Percentiles rank a stretch among this genome's conserved stretches.
Evolutionary conservation across 106 monocot genomes (phyloP).

Genomic region (Cymbidium sinense): DNA sequence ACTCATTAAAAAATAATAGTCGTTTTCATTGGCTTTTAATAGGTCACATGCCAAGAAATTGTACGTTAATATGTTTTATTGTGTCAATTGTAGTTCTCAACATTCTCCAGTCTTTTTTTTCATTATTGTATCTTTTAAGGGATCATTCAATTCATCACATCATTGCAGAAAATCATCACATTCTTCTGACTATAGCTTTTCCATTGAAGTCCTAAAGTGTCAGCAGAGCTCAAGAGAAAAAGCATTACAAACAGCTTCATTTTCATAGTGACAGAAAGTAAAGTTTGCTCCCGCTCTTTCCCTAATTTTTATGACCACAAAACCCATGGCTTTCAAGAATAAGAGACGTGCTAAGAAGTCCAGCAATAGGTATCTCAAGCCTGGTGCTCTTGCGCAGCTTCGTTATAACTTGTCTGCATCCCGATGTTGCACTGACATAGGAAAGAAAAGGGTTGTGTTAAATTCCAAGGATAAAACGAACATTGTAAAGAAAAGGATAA

Average conservation of each 20-base stretch:
- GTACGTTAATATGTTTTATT: background rate
- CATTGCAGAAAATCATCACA: background rate
- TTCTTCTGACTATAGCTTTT: background rate
- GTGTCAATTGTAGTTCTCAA: background rate
- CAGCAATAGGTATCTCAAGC: constrained; percentile 67
- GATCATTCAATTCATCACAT: background rate
- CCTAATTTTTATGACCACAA: constrained; percentile 11
- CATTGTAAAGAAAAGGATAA: constrained; percentile 9
- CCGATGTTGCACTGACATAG: constrained; percentile 61
- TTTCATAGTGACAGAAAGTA: constrained; percentile 2
- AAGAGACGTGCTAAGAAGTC: constrained; percentile 53
- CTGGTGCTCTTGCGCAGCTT: constrained; percentile 65
- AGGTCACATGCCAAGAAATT: background rate
- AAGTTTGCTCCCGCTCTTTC: background rate
- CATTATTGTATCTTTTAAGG: background rate
- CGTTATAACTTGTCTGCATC: constrained; percentile 41
- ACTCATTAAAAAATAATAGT: background rate
- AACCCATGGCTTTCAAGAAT: constrained; percentile 52
- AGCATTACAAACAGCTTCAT: background rate
- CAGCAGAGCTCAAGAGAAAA: background rate
- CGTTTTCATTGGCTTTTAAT: background rate
- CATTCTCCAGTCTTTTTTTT: background rate
- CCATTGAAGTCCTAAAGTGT: background rate
- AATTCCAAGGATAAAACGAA: constrained; percentile 36
- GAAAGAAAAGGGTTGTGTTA: constrained; percentile 66